A percentile compares a stretch with the other conserved stretches of the same genome.
These are phyloP conservation scores for Erysiphe pulchra DNA, from an alignment of 2,329 filamentous ascomycete species.

Conservation along the genomic window DNA sequence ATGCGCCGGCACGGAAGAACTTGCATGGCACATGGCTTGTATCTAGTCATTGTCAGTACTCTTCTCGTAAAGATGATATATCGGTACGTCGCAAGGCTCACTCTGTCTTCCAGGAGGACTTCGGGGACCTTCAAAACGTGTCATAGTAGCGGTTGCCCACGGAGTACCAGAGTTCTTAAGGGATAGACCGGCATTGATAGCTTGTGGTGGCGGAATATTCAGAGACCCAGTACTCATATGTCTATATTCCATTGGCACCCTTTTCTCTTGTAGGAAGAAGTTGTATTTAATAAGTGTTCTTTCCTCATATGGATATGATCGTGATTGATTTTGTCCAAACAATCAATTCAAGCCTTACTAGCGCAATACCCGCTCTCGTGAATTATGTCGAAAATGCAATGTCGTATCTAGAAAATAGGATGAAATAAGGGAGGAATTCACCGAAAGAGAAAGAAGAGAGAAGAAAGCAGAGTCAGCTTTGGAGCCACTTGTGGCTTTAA, in stretches of 20 bases:
- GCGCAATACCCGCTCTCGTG: too few species aligned
- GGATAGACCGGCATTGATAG: conserved; percentile 5
- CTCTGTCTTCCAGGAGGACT: conserved; percentile 33
- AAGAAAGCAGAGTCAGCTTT: too few species aligned
- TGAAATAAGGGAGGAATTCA: too few species aligned
- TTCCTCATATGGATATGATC: too few species aligned
- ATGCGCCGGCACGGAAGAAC: conserved; percentile 91
- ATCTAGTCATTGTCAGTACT: conserved; percentile 25
- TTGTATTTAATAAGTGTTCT: too few species aligned
- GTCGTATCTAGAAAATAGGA: too few species aligned
- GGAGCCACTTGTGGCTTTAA: too few species aligned
- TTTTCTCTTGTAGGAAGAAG: neutral
- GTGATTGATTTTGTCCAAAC: too few species aligned
- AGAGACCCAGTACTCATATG: conserved; percentile 29
- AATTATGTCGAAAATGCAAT: too few species aligned
- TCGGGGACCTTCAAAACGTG: conserved; percentile 30
- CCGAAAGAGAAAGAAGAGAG: too few species aligned
- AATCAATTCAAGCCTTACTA: too few species aligned
- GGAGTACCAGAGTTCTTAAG: conserved; percentile 18
- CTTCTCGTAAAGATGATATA: neutral
- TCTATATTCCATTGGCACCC: conserved; percentile 18
- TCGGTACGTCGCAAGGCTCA: conserved; percentile 8
- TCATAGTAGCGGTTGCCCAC: conserved; percentile 9
- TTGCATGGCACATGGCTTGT: conserved; percentile 97
- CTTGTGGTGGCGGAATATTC: conserved; percentile 8